Evolutionary conservation across 805 yeast genomes (phyloP), one percentile per base, ranked within the genome.

Genomic region (Lachancea sp.): DNA sequence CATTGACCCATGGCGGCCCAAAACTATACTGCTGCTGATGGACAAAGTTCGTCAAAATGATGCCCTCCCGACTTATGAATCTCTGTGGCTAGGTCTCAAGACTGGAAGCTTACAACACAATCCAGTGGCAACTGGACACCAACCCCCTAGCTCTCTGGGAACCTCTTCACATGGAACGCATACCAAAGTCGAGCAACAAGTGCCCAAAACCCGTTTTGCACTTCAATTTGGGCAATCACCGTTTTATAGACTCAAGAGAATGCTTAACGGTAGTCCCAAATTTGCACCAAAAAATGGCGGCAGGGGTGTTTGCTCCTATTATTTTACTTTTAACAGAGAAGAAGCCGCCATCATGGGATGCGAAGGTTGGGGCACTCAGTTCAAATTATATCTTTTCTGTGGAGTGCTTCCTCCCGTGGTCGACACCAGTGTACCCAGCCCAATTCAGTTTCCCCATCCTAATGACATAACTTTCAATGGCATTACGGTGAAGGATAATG

Each of bases 381-480:
- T 59, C 47, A 72, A 68, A 43, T 49, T 86, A 3, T 78, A 66
- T 52, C 55, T 86, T 1, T 62, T 85, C 38, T 73, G 83, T 53
- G 87, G 84, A 4, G 68, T 64, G n/a, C 56, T 62, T 16, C 62
- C 63, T 35, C 48, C 63, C 4, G 38, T 49, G 3, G 12, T 19
- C 15, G 52, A 49, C 1, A 16, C 52, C 2, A 30, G 53, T 15
- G 85, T 75, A 52, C 95, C 96, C 1, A 70, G 67, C 26, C 84
- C 84, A 3, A 66, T 82, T 31, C 93, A 83, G 56, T 90, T 79
- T 54, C 97, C 98, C 0, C 69, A 67, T 22, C 87, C 86, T 4
- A 67, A 81, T 38, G 95, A 85, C 56, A 67, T 90, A 2, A 71
- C 70, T 34, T 71, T 85, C 33, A 87, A 91, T 57, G 72, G 71